phyloP scores from a whole-genome alignment of 2,329 filamentous ascomycete species.

The Diaporthe amygdali region DNA sequence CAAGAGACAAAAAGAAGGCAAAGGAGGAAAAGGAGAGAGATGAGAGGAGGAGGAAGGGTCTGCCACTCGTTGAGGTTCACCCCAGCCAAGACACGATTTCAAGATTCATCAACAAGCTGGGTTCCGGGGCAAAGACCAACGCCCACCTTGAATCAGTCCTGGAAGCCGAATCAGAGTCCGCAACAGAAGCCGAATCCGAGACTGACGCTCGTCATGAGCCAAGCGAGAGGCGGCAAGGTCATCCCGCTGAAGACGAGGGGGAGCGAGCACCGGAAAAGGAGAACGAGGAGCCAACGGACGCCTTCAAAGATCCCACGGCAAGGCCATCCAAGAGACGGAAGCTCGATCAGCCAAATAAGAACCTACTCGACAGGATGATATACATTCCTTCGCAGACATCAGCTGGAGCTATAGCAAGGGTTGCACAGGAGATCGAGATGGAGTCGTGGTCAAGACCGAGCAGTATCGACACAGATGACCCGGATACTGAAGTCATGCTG shows the following conservation, averaged over 20 bases:
- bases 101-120: slow-evolving; percentile 51
- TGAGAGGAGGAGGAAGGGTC: slow-evolving; percentile 55
- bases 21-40: slow-evolving; percentile 56
- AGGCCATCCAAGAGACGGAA: slow-evolving; percentile 18
- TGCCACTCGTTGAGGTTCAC: slow-evolving; percentile 59
- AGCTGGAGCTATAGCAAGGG: background rate
- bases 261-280: background rate
- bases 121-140: slow-evolving; percentile 35
- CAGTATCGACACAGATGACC: slow-evolving; percentile 19
- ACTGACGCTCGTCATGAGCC: background rate
- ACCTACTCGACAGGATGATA: background rate
- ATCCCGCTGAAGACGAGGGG: background rate
- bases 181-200: slow-evolving; percentile 5
- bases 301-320: background rate
- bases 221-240: background rate
- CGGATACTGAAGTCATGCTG: slow-evolving; percentile 14
- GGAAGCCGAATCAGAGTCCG: slow-evolving; percentile 3
- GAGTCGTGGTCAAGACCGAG: slow-evolving; percentile 15
- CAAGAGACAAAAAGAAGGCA: slow-evolving; percentile 60
- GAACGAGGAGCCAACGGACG: background rate
- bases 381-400: background rate
- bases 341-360: background rate
- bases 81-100: slow-evolving; percentile 65
- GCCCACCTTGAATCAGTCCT: slow-evolving; percentile 6
- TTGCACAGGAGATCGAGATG: background rate